Evolutionary conservation across 1,284 basidiomycete genomes (phyloP).

Genomic region (Quambalaria eucalypti): DNA sequence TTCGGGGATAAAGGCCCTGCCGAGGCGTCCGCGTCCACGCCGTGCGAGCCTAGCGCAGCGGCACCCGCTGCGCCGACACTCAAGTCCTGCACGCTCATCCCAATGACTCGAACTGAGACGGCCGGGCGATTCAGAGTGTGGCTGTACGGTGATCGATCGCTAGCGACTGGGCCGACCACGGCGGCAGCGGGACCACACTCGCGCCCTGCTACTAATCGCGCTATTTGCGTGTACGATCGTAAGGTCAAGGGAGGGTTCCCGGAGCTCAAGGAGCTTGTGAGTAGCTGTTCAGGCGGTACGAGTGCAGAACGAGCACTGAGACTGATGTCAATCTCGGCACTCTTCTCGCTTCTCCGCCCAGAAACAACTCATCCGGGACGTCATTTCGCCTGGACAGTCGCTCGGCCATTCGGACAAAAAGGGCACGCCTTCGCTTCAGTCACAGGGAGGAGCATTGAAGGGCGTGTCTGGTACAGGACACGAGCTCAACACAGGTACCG

Average conservation of each 20-base stretch:
- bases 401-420: constrained; percentile 16
- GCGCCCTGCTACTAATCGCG: too few species aligned
- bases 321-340: neutral
- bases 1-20: constrained; percentile 3
- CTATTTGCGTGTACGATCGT: constrained; percentile 9
- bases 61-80: too few species aligned
- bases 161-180: neutral
- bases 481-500: neutral
- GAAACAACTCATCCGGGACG: constrained; percentile 12
- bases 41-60: neutral
- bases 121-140: constrained; percentile 13
- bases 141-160: neutral
- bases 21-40: neutral
- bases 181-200: too few species aligned
- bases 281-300: too few species aligned
- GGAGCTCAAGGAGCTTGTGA: constrained; percentile 13
- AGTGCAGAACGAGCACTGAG: too few species aligned
- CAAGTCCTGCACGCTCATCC: constrained; percentile 4
- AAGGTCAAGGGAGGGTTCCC: constrained; percentile 12
- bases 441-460: neutral
- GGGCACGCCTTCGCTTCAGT: neutral
- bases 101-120: constrained; percentile 4
- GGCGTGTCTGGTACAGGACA: neutral
- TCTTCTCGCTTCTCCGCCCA: neutral
- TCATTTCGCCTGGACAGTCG: constrained; percentile 7